Evolutionary conservation across 768 basidiomycete genomes (phyloP), one percentile per base, ranked within the genome.

Genomic region (Panaeolus cyanescens): DNA sequence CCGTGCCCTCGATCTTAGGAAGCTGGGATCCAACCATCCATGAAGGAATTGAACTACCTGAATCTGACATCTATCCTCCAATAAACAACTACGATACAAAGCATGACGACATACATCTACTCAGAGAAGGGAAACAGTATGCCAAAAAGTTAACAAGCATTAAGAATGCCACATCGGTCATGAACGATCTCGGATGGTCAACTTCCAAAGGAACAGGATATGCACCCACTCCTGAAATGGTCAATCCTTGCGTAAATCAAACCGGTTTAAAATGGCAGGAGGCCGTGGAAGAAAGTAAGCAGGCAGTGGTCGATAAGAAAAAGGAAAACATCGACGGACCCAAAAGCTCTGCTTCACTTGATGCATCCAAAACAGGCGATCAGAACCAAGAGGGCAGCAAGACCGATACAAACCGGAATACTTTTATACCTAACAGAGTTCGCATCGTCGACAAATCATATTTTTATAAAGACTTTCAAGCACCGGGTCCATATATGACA

Each of bases 71-170:
- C 59, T 5, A n/a, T 17, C 57, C 9, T 25, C 50, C 32, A 55
- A 50, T 19, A 39, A 59, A 10, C 36, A 30, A 61, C 7, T 56
- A 33, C 33, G 56, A 58, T 32, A 30, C 58, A 54, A 34, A 32
- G 30, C 33, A 20, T 39, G 37, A 39, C 4, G 37, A 39, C 10
- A 7, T 12, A 12, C 6, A 39, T 8, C 5, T n/a, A 5, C 37
- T 39, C 4, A 8, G 17, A 4, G 37, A 39, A n/a, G 6, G 37
- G 4, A 7, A 5, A 12, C 10, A 39, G n/a, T 39, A 39, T 39
- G 4, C 8, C 4, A n/a, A n/a, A 8, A 39, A 39, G 37, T n/a
- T 39, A 4, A 39, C 5, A n/a, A 17, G 15, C 4, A 39, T 39
- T 8, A 7, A 17, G n/a, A n/a, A 7, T 5, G 37, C 17, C 6